Conservation (phyloP, 139 green algal species). For the Tetraselmis striata region DNA sequence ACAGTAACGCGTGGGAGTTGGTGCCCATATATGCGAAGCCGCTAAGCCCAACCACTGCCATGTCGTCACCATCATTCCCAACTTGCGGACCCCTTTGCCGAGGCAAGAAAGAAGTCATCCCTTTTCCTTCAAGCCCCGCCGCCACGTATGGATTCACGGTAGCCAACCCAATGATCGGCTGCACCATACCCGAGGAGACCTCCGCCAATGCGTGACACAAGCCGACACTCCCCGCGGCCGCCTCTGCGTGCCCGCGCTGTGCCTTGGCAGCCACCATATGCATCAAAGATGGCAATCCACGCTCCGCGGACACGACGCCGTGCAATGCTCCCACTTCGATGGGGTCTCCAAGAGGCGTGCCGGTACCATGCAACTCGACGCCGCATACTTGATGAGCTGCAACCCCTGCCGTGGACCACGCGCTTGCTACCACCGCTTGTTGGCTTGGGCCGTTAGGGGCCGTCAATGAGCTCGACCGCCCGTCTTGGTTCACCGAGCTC, state of each 20-base stretch:
- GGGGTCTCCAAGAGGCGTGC: slow-evolving; percentile 81
- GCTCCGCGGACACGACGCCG: slow-evolving; percentile 31
- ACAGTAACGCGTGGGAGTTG: slow-evolving; percentile 46
- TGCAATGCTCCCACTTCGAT: slow-evolving; percentile 67
- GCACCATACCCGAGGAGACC: background rate
- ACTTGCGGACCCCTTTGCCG: slow-evolving; percentile 10
- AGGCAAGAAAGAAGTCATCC: slow-evolving; percentile 13
- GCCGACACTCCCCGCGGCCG: slow-evolving; percentile 44
- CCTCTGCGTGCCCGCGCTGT: slow-evolving; percentile 33
- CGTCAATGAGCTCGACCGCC: slow-evolving; percentile 70
- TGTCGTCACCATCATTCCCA: background rate
- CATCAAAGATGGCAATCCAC: no score
- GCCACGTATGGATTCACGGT: slow-evolving; percentile 46
- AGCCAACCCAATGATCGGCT: slow-evolving; percentile 39
- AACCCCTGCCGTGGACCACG: slow-evolving; percentile 35
- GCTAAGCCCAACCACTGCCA: slow-evolving; percentile 41
- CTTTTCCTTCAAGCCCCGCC: slow-evolving; percentile 19
- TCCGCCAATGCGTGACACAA: slow-evolving; percentile 9
- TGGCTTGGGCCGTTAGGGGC: slow-evolving; percentile 81
- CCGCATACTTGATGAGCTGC: background rate
- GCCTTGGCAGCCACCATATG: slow-evolving; percentile 33
- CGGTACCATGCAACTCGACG: slow-evolving; percentile 76
- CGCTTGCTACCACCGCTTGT: slow-evolving; percentile 57
- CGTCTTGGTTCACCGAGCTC: slow-evolving; percentile 71
- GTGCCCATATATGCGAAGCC: slow-evolving; percentile 73